Evolutionary conservation across 2,329 filamentous ascomycete species (phyloP).

Genomic region (Blastomyces percursus): DNA sequence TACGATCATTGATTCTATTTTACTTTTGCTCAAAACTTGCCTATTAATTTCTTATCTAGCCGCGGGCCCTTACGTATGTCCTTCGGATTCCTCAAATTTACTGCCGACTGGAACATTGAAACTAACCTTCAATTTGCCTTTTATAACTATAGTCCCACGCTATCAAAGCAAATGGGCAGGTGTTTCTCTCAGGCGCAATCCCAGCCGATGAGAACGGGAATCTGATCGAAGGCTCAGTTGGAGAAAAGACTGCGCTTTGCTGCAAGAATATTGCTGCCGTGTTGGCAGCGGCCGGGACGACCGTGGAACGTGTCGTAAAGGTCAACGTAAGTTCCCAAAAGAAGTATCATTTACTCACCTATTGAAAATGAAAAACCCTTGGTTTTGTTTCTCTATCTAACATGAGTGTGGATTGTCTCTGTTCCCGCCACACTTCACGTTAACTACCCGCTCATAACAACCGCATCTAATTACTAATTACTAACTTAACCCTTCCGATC

Average conservation of each 20-base stretch:
- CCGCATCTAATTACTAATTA: no score
- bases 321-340: conserved; percentile 44
- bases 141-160: conserved; percentile 39
- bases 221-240: conserved; percentile 53
- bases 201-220: conserved; percentile 54
- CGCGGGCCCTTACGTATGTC: conserved; percentile 34
- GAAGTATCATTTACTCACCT: not conserved
- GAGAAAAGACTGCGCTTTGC: conserved; percentile 58
- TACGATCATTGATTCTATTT: not conserved
- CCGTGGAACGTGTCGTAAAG: conserved; percentile 74
- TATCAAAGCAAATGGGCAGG: conserved; percentile 55
- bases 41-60: conserved; percentile 6
- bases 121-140: not conserved
- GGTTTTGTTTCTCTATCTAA: not conserved
- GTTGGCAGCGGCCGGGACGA: conserved; percentile 68
- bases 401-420: not conserved
- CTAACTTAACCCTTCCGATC: not conserved
- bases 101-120: conserved; percentile 1
- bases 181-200: conserved; percentile 68
- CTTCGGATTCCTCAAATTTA: conserved; percentile 1
- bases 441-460: not conserved
- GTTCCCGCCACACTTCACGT: no score
- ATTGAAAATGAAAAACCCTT: not conserved
- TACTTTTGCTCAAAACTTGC: not conserved
- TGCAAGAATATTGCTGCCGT: conserved; percentile 76